Conservation (phyloP, 345 rosid species). For the Brassica napus region DNA sequence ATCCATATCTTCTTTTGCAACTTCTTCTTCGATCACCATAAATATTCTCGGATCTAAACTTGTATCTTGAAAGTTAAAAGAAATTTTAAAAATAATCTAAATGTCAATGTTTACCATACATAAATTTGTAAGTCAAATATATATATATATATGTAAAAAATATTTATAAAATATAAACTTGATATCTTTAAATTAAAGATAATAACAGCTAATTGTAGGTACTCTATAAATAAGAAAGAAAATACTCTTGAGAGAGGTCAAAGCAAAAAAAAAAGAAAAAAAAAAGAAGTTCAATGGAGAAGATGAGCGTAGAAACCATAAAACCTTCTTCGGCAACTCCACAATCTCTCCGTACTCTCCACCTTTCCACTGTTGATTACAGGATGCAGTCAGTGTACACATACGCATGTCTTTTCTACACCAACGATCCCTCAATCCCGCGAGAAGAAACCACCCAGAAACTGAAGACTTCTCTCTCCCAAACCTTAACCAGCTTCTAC, state of each 20-base stretch:
- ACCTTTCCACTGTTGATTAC: background rate
- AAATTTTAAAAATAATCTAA: no score
- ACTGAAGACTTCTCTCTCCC: background rate
- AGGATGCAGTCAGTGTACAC: background rate
- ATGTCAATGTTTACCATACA: no score
- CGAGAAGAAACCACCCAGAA: background rate
- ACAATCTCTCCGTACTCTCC: background rate
- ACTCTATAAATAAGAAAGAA: background rate
- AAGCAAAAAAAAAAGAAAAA: background rate
- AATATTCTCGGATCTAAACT: no score
- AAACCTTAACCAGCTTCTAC: background rate
- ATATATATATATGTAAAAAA: no score
- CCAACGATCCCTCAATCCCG: background rate
- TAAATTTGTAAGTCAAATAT: no score
- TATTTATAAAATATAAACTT: no score
- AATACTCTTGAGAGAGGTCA: background rate
- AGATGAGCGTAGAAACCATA: background rate
- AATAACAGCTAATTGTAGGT: background rate
- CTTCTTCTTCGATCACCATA: no score
- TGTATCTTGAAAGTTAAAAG: no score
- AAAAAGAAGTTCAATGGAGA: background rate
- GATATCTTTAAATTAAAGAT: no score
- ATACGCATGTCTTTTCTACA: background rate
- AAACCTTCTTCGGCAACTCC: background rate
- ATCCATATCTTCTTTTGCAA: no score